Evolutionary conservation across 2,329 filamentous ascomycete species (phyloP).

Genomic region (Fonsecaea nubica): DNA sequence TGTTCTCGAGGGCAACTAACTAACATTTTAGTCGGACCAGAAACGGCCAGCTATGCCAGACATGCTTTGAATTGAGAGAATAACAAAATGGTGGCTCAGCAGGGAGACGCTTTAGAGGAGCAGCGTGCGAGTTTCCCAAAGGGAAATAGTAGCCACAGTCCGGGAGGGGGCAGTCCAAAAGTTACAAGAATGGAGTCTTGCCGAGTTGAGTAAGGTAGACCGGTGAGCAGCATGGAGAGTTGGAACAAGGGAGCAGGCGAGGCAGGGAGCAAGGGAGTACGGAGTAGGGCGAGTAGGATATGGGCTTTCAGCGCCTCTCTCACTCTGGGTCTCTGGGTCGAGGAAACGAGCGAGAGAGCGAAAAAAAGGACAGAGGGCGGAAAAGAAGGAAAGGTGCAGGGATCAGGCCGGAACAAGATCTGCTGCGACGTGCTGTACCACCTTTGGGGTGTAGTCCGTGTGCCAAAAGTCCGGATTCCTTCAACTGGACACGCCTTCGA

Average conservation of each 20-base stretch:
- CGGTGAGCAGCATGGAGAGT: slow-evolving; percentile 1
- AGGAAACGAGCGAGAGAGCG: neutral
- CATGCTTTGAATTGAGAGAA: slow-evolving; percentile 2
- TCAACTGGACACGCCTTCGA: neutral
- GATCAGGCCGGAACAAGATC: slow-evolving; percentile 2
- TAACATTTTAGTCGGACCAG: neutral
- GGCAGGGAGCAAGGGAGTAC: slow-evolving; percentile 1
- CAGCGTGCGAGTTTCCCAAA: slow-evolving; percentile 3
- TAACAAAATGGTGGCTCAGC: slow-evolving; percentile 4
- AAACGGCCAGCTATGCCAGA: slow-evolving; percentile 1
- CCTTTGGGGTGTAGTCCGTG: neutral
- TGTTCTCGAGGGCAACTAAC: neutral
- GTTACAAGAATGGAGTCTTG: slow-evolving; percentile 10
- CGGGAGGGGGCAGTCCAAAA: neutral
- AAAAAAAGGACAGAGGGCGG: neutral
- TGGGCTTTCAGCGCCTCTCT: neutral
- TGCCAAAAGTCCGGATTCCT: slow-evolving; percentile 3
- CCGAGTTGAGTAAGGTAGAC: slow-evolving; percentile 4
- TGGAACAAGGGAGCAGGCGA: neutral
- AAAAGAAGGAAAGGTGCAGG: slow-evolving; percentile 4
- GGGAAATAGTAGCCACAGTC: slow-evolving; percentile 4
- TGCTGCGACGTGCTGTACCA: neutral
- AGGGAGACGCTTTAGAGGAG: slow-evolving; percentile 1
- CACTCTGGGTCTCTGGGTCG: neutral
- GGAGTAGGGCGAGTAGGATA: slow-evolving; percentile 4